Evolutionary conservation across 768 basidiomycete genomes (phyloP).

Genomic region (Serendipita vermifera): DNA sequence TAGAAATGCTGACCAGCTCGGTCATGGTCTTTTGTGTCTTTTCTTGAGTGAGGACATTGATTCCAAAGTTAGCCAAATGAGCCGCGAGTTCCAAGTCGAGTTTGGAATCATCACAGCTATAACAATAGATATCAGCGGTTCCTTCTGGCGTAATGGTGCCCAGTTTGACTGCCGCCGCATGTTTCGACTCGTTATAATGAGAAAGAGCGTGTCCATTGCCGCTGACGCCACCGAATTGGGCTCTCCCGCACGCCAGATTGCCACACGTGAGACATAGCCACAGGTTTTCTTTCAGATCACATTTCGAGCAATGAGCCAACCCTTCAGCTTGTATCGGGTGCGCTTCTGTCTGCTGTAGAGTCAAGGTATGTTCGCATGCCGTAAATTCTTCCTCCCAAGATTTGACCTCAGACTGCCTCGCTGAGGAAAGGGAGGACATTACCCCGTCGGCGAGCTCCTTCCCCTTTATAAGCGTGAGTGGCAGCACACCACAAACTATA

Average conservation of each 20-base stretch:
- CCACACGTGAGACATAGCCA: constrained; percentile 96
- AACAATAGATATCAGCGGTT: constrained; percentile 87
- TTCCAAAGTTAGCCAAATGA: constrained; percentile 75
- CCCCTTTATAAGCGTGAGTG: constrained; percentile 30
- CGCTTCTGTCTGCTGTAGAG: constrained; percentile 37
- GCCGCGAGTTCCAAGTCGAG: constrained; percentile 57
- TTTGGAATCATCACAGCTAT: constrained; percentile 73
- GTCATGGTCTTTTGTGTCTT: constrained; percentile 98
- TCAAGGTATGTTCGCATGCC: constrained; percentile 69
- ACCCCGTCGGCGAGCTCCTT: constrained; percentile 48
- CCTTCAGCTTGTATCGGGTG: constrained; percentile 45
- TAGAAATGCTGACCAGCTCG: constrained; percentile 51
- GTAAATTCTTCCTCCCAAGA: constrained; percentile 95
- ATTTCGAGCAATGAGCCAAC: constrained; percentile 66
- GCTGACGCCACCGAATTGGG: constrained; percentile 64
- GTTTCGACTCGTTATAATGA: constrained; percentile 60
- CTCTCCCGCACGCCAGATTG: constrained; percentile 73
- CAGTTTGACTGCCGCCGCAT: constrained; percentile 79
- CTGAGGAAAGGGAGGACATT: constrained; percentile 73
- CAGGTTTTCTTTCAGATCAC: constrained; percentile 79
- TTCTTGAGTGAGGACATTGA: constrained; percentile 63
- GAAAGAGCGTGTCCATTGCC: constrained; percentile 84
- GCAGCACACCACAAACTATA: constrained; percentile 22
- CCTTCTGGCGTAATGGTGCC: constrained; percentile 97
- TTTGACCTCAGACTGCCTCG: constrained; percentile 86